These are phyloP conservation scores for Theileria annulata DNA, from an alignment of 169 alveolate species.

Conservation along the genomic window DNA sequence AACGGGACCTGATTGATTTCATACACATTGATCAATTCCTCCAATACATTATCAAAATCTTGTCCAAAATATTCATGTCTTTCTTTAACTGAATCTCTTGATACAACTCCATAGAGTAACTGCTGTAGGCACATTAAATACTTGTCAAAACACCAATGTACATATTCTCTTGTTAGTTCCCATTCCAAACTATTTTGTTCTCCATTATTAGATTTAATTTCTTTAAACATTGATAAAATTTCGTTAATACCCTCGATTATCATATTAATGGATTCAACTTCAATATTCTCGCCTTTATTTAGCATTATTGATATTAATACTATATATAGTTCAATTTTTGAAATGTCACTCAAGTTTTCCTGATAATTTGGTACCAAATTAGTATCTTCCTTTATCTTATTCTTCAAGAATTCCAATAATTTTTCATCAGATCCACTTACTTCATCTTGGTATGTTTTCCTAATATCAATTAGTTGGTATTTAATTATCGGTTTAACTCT, in stretches of 20 bases:
- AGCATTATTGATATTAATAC: not conserved
- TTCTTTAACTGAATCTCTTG: not conserved
- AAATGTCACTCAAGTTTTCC: not conserved
- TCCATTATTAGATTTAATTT: not conserved
- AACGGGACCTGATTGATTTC: conserved; percentile 26
- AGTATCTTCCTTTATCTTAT: not conserved
- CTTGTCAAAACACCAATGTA: conserved; percentile 21
- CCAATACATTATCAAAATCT: not conserved
- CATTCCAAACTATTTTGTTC: not conserved
- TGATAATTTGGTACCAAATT: not conserved
- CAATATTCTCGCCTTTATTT: not conserved
- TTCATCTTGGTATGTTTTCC: not conserved
- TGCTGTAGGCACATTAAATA: not conserved
- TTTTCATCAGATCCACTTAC: not conserved
- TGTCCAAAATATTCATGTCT: not conserved
- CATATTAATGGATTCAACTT: not conserved
- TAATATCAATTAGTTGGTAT: not conserved
- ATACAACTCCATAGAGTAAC: not conserved
- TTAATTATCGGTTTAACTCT: not conserved
- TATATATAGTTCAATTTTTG: not conserved
- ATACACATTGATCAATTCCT: conserved; percentile 3
- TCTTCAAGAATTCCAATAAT: not conserved
- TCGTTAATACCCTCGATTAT: not conserved
- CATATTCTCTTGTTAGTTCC: not conserved
- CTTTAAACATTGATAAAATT: not conserved